Percentiles rank a stretch among this genome's conserved stretches.
Evolutionary conservation across 1,284 basidiomycete species (phyloP).

Genomic region (Melampsora medusae): DNA sequence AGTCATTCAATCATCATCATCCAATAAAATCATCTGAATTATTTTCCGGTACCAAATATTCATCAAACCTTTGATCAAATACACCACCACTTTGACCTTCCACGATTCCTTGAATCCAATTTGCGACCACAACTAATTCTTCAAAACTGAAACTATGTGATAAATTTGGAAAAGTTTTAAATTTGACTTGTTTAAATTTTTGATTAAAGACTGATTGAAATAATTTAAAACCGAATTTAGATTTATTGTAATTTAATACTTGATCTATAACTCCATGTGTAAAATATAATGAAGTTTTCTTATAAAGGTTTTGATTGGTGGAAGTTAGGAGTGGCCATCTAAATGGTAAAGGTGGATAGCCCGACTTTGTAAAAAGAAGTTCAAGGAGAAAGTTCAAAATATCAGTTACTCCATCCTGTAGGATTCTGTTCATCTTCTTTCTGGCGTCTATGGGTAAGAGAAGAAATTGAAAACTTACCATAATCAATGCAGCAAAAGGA

Average conservation of each 20-base stretch:
- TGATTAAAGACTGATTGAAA: constrained; percentile 10
- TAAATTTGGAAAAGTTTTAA: constrained; percentile 25
- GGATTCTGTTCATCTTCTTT: neutral
- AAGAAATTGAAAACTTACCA: neutral
- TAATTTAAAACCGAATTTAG: constrained; percentile 24
- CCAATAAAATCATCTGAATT: neutral
- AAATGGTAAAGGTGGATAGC: constrained; percentile 33
- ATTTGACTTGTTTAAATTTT: constrained; percentile 18
- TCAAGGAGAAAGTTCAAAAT: neutral
- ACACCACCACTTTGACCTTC: constrained; percentile 6
- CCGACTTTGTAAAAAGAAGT: constrained; percentile 22
- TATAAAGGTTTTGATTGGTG: neutral
- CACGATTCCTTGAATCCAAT: constrained; percentile 29
- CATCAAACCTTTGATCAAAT: constrained; percentile 31
- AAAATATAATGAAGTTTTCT: constrained; percentile 17
- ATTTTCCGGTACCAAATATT: constrained; percentile 15
- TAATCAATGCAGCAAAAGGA: constrained; percentile 14
- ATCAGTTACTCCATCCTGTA: too few species aligned
- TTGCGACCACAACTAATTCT: constrained; percentile 17
- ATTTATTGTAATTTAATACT: constrained; percentile 22
- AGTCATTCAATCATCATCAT: neutral
- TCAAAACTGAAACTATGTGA: constrained; percentile 16
- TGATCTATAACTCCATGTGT: constrained; percentile 19
- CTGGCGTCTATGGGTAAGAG: neutral
- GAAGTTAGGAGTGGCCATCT: constrained; percentile 15